A percentile compares a stretch with the other conserved stretches of the same genome.
Evolutionary conservation across 495 filamentous ascomycete genomes (phyloP).

Genomic region (Hyphodiscus hymeniophilus): DNA sequence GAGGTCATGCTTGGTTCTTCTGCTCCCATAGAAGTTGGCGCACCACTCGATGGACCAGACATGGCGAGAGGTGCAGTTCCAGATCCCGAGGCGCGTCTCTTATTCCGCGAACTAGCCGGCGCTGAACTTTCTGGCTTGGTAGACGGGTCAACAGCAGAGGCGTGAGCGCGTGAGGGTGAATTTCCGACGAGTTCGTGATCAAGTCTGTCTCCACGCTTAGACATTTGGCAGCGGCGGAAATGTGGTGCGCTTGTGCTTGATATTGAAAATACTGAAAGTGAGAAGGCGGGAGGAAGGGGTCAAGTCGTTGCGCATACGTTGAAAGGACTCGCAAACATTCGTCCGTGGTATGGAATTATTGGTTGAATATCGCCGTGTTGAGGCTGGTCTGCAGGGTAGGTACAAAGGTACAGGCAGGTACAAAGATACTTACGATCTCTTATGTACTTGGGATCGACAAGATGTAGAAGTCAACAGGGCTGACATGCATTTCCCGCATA

Average conservation of each 20-base stretch:
- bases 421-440: slow-evolving; percentile 20
- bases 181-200: slow-evolving; percentile 12
- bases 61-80: slow-evolving; percentile 3
- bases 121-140: slow-evolving; percentile 13
- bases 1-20: slow-evolving; percentile 19
- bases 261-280: slow-evolving; percentile 5
- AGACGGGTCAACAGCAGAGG: slow-evolving; percentile 10
- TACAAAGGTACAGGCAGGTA: slow-evolving; percentile 5
- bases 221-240: slow-evolving; percentile 16
- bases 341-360: slow-evolving; percentile 13
- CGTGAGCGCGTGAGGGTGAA: slow-evolving; percentile 12
- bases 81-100: slow-evolving; percentile 17
- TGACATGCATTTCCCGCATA: slow-evolving; percentile 20
- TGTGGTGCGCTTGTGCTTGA: background rate
- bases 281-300: slow-evolving; percentile 12
- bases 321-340: slow-evolving; percentile 3
- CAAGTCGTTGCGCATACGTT: slow-evolving; percentile 2
- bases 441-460: slow-evolving; percentile 15
- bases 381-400: slow-evolving; percentile 12
- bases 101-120: slow-evolving; percentile 14
- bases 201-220: slow-evolving; percentile 18
- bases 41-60: background rate
- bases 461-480: slow-evolving; percentile 13
- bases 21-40: background rate
- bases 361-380: slow-evolving; percentile 11